Evolutionary conservation across 768 basidiomycete species (phyloP), one percentile per base, ranked within the genome.

Genomic region (Paxillus rubicundulus): DNA sequence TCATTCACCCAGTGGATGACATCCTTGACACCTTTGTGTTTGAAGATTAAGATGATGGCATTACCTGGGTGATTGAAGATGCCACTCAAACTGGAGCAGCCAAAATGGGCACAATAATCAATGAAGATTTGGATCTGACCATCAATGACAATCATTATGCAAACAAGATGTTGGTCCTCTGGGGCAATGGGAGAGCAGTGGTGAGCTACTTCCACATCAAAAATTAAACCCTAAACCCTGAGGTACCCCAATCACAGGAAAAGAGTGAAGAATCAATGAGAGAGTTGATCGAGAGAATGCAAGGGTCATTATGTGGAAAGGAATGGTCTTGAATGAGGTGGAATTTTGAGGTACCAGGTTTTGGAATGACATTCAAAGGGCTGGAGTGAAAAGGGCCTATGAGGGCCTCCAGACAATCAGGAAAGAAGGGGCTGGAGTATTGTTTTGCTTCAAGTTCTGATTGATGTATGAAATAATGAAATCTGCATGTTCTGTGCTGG

Each of bases 301-400:
- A 17, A 9, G 28, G 64, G 52, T 9, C 6, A 9, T 41, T 13
- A 14, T 17, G 2, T 20, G 67, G 65, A 5, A 69, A 61, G 2
- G 64, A 66, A 2, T 47, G 48, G 16, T 71, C 63, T 39, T 77
- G 74, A 0, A 77, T 60, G 0, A 76, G 37, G 0, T 62, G 59
- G 9, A 70, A 67, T 13, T 62, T 61, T 5, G 53, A 42, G 0
- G 62, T 51, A 18, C 60, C 38, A 0, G 63, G 61, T 48, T 78
- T 79, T 0, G 71, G 71, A 0, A 78, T 68, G 0, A 75, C 58
- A 0, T 70, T 70, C 0, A 80, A 58, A 0, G 77, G 79, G 0
- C 74, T 73, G 0, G 76, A 68, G 0, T 53, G 54, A 40, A 79
- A 80, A 0, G 68, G 70, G 1, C 78, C 75, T 28, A 79, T 77